A percentile compares a stretch with the other conserved stretches of the same genome.
These are phyloP conservation scores for Jasminum sambac DNA, from an alignment of 257 asterid species.

Conservation along the genomic window DNA sequence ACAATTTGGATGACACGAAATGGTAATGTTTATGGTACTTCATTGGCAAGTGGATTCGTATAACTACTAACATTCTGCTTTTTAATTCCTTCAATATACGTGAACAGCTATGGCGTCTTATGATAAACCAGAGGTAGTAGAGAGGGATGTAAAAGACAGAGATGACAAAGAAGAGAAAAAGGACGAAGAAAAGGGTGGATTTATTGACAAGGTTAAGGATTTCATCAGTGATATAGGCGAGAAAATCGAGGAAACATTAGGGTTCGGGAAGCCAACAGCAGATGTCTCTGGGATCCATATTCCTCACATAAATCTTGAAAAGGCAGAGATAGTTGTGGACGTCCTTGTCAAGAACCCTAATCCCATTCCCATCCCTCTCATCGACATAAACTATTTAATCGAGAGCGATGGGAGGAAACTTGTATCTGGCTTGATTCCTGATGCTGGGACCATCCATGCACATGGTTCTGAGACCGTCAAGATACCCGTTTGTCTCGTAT, in stretches of 20 bases:
- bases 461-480: slow-evolving; percentile 86
- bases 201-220: slow-evolving; percentile 74
- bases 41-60: not conserved
- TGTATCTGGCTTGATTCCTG: slow-evolving; percentile 89
- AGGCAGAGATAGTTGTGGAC: slow-evolving; percentile 74
- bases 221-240: slow-evolving; percentile 87
- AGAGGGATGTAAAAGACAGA: no score
- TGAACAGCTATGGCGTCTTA: slow-evolving; percentile 58
- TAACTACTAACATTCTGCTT: not conserved
- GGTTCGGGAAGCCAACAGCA: slow-evolving; percentile 93
- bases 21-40: not conserved
- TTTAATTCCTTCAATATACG: slow-evolving; percentile 1
- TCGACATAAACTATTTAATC: slow-evolving; percentile 75
- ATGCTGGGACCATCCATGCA: slow-evolving; percentile 89
- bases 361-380: slow-evolving; percentile 91
- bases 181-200: slow-evolving; percentile 70
- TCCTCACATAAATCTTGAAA: slow-evolving; percentile 73
- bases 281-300: slow-evolving; percentile 77
- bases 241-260: slow-evolving; percentile 87
- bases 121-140: slow-evolving; percentile 49
- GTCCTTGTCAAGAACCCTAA: slow-evolving; percentile 78
- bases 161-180: slow-evolving; percentile 55
- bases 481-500: slow-evolving; percentile 63
- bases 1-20: not conserved
- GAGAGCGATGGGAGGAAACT: slow-evolving; percentile 88